Evolutionary conservation across 805 yeast species (phyloP), one percentile per base, ranked within the genome.

Genomic region (Wickerhamiella qilinensis): DNA sequence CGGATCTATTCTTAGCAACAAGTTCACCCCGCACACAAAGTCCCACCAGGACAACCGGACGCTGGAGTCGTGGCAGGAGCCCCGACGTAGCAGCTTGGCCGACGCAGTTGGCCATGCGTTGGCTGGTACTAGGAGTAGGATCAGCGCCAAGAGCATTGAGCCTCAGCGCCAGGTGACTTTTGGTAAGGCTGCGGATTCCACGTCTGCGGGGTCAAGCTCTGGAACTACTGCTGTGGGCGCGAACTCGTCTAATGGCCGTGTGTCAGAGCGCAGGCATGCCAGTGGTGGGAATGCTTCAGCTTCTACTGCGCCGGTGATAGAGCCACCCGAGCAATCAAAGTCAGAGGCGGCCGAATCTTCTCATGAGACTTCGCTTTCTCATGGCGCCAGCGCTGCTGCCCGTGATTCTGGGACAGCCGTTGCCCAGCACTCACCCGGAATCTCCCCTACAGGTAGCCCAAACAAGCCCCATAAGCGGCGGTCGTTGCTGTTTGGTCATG

Each of bases 1-100:
- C 0, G 95, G 94, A 3, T 73, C 77, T 41, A 70, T 88, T 37
- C 53, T 86, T 27, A 75, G 79, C n/a, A 83, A 83, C 53, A 84
- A 82, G 57, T 59, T 88, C 27, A 62, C 62, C 30, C 41, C 43
- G 9, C 53, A 49, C 41, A 22, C 25, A 22, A 6, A 11, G 25
- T 22, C 25, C 9, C 25, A 22, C 9, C 25, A 22, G 9, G 25
- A 22, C 9, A 22, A 6, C 9, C 25, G 25, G 25, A 6, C 25
- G 6, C 11, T 11, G 25, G 25, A 22, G 9, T 11, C 6, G 6
- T 22, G 25, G 25, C 6, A 7, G 6, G 25, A 22, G 25, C 25
- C 6, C 9, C 25, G 25, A 7, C 25, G 25, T 6, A 11, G 25
- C 11, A 22, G 25, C 25, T 11, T 22, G 25, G 25, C 25, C 11